These are phyloP conservation scores for Candida sojae DNA, from an alignment of 1,139 yeast species.

Conservation along the genomic window DNA sequence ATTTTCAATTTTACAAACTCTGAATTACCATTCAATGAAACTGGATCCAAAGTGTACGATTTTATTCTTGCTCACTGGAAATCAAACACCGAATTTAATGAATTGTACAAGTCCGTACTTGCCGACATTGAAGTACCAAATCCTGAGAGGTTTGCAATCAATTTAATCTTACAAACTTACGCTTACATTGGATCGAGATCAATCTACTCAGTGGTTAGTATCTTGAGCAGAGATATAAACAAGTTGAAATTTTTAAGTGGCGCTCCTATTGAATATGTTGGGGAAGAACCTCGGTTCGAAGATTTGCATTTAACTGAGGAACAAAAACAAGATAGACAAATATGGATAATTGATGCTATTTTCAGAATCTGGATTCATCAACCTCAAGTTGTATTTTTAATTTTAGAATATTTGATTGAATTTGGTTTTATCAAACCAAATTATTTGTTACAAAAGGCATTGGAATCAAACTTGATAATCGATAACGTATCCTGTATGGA, in stretches of 20 bases:
- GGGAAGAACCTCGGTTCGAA: conserved; percentile 36
- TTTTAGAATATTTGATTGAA: conserved; percentile 63
- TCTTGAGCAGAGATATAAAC: conserved; percentile 57
- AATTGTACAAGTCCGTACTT: conserved; percentile 32
- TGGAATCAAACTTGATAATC: conserved; percentile 39
- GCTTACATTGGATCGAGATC: conserved; percentile 89
- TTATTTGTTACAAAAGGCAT: conserved; percentile 44
- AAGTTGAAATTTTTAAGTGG: conserved; percentile 51
- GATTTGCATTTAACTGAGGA: conserved; percentile 42
- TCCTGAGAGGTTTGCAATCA: conserved; percentile 51
- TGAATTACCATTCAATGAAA: conserved; percentile 38
- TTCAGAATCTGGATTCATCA: conserved; percentile 78
- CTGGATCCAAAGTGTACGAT: conserved; percentile 42
- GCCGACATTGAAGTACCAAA: conserved; percentile 21
- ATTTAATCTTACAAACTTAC: conserved; percentile 67
- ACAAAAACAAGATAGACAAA: conserved; percentile 30
- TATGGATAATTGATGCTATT: conserved; percentile 61
- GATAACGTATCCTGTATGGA: conserved; percentile 51
- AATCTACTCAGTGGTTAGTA: conserved; percentile 78
- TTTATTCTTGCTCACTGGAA: conserved; percentile 46
- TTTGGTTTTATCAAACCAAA: conserved; percentile 47
- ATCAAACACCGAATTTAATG: conserved; percentile 40
- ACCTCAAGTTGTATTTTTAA: conserved; percentile 77
- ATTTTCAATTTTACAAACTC: conserved; percentile 37
- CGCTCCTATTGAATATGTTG: conserved; percentile 24